These are phyloP conservation scores for Dipodascus geniculatus DNA, from an alignment of 805 yeast genomes.

Conservation along the genomic window DNA sequence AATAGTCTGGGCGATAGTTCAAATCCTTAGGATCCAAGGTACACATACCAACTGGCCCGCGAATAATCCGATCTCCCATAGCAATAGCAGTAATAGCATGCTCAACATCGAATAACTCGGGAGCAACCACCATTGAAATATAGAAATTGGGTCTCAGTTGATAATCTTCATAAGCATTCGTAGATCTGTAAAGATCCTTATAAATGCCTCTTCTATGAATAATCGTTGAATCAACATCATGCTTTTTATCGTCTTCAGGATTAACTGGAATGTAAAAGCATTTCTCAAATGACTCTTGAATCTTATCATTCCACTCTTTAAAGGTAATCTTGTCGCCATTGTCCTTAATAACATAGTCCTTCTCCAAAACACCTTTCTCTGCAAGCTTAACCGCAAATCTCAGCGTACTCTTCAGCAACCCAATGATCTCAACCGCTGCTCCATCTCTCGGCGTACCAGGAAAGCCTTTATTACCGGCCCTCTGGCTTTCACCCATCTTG, in stretches of 20 bases:
- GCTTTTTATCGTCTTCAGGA: conserved; percentile 47
- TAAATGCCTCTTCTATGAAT: conserved; percentile 89
- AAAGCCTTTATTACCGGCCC: conserved; percentile 74
- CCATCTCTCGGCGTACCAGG: conserved; percentile 99
- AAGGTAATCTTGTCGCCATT: conserved; percentile 49
- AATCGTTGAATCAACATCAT: conserved; percentile 47
- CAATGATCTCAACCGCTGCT: conserved; percentile 87
- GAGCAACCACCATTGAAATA: conserved; percentile 90
- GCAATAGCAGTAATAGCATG: conserved; percentile 55
- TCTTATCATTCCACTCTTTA: conserved; percentile 56
- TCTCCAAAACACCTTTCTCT: conserved; percentile 42
- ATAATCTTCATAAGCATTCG: conserved; percentile 87
- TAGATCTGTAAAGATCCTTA: conserved; percentile 72
- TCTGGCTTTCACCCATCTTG: conserved; percentile 91
- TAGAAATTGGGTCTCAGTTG: conserved; percentile 88
- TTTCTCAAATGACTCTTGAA: conserved; percentile 67
- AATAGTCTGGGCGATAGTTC: conserved; percentile 84
- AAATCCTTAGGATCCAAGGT: conserved; percentile 88
- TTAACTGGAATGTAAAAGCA: conserved; percentile 66
- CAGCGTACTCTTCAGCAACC: conserved; percentile 71
- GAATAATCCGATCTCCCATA: conserved; percentile 56
- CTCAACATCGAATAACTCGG: conserved; percentile 64
- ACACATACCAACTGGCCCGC: conserved; percentile 87
- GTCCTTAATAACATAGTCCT: conserved; percentile 42
- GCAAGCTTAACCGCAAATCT: conserved; percentile 63